A percentile compares a stretch with the other conserved stretches of the same genome.
Evolutionary conservation across 2,329 filamentous ascomycete species (phyloP).

Genomic region (Monilinia fructigena): DNA sequence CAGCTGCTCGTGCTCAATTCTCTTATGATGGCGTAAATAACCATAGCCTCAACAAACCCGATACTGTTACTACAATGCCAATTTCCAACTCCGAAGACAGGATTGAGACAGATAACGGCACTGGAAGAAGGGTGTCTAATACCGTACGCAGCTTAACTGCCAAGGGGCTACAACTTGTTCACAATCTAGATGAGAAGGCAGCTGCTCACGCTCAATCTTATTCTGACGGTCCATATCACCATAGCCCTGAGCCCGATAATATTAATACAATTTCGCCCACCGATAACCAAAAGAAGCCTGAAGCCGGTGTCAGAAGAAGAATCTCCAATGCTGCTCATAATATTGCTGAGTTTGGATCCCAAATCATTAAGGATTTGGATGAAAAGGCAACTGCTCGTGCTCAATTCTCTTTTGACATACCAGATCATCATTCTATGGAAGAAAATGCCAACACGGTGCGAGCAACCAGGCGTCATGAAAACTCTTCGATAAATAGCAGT

Average conservation of each 20-base stretch:
- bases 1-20: slow-evolving; percentile 14
- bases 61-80: no score
- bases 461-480: slow-evolving; percentile 22
- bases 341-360: neutral
- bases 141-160: slow-evolving; percentile 1
- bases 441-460: neutral
- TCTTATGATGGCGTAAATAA: neutral
- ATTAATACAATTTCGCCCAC: no score
- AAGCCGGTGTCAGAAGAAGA: neutral
- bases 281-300: no score
- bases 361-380: neutral
- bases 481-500: slow-evolving; percentile 30
- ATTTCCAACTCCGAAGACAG: no score
- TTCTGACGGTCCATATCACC: neutral
- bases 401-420: neutral
- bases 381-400: neutral
- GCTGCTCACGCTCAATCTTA: slow-evolving; percentile 10
- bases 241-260: no score
- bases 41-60: no score
- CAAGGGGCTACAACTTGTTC: slow-evolving; percentile 5
- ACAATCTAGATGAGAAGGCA: slow-evolving; percentile 12
- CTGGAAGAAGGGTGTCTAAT: slow-evolving; percentile 2
- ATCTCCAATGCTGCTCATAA: neutral
- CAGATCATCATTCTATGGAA: neutral
- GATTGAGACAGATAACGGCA: no score